Percentiles rank a stretch among this genome's conserved stretches.
phyloP scores from a whole-genome alignment of 345 rosid species.

The Lagerstroemia speciosa region DNA sequence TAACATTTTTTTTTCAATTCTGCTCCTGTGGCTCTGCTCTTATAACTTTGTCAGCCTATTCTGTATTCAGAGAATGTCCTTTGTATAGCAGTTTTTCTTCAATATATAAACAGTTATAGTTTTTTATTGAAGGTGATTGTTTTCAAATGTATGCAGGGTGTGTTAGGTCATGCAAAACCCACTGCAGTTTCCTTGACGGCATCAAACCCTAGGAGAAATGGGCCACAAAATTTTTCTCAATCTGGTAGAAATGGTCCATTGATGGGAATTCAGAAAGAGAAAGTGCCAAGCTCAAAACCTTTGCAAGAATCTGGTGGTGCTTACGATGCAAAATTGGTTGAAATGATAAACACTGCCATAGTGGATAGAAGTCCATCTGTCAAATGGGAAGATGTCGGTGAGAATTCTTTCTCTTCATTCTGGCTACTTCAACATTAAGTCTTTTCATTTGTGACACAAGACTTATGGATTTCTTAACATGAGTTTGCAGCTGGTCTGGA shows the following conservation, averaged over 20 bases:
- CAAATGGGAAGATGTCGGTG: conserved; percentile 98
- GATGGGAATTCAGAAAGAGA: conserved; percentile 29
- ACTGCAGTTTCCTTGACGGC: conserved; percentile 43
- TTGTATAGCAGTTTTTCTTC: neutral
- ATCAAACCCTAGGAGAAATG: conserved; percentile 29
- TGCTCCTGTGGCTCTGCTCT: neutral
- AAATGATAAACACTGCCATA: conserved; percentile 78
- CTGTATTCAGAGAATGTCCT: neutral
- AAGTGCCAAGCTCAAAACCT: conserved; percentile 39
- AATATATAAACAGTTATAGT: neutral
- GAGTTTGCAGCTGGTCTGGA: conserved; percentile 75
- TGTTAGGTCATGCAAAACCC: conserved; percentile 29
- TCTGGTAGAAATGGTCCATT: conserved; percentile 26
- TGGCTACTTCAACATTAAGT: neutral
- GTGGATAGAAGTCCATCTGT: conserved; percentile 95
- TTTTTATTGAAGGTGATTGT: conserved; percentile 4
- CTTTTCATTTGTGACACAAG: neutral
- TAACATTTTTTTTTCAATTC: neutral
- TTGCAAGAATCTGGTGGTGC: conserved; percentile 45
- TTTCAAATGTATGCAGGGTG: conserved; percentile 41
- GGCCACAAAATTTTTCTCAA: conserved; percentile 26
- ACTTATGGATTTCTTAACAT: conserved; percentile 11
- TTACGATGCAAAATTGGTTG: conserved; percentile 68
- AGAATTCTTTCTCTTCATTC: conserved; percentile 14
- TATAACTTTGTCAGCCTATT: neutral